Evolutionary conservation across 352 stramenopile genomes (phyloP), one percentile per base, ranked within the genome.

Genomic region (Pilasporangium apinafurcum): DNA sequence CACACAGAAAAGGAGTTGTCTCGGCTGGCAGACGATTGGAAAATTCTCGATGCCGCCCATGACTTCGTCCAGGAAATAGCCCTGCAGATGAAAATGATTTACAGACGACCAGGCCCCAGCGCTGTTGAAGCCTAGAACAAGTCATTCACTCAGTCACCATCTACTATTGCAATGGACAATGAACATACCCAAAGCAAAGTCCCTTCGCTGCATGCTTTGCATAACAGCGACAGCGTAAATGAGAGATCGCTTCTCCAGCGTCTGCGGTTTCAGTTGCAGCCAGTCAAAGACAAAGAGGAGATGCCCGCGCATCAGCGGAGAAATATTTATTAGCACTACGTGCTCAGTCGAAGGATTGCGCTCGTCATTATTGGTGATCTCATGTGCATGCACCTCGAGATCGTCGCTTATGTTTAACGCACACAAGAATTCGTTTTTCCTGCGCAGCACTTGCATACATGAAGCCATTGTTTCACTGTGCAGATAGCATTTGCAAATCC

Each of bases 41-140:
- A 90, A 75, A 36, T 51, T 66, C 3, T 5, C 38, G 30, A 28
- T 34, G 7, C 13, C 8, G 12, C 29, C 35, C 45, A 25, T 10
- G 30, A 59, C 20, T 9, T 64, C 37, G 35, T 56, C 26, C 27
- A 78, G 66, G 46, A 81, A 84, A 26, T 74, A 83, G 0, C 64
- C 67, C 52, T 90, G 78, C 3, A 87, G 66, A 26, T 90, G 78
- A 35, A 81, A 78, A 41, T 90, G 74, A 37, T 87, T 84, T 8
- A 90, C 78, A 4, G 74, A 87, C 8, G 78, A 83, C 78, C 78
- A 90, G 13, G 78, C 78, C 16, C 78, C 78, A 22, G 57, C 51
- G 38, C 78, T 84, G 45, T 90, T 90, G 49, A 86, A 90, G 5
- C 74, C 78, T 71, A 24, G 17, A 35, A 27, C 8, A 16, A 34